Conservation (phyloP, 2,329 filamentous ascomycete species). For the Triangularia verruculosa region DNA sequence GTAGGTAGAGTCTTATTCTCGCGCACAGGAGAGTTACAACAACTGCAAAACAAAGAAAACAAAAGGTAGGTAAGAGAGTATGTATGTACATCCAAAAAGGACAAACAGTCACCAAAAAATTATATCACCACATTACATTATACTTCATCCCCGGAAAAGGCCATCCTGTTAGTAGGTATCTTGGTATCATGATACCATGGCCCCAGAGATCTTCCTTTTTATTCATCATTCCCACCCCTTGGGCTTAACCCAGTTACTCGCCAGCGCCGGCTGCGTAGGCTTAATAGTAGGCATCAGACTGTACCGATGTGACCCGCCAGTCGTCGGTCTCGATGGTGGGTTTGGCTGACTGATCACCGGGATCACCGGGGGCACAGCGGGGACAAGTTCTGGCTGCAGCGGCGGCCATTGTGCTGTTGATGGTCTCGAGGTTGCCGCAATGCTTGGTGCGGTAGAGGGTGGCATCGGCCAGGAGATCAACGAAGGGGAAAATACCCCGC, state of each 20-base stretch:
- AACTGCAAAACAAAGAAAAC: not conserved
- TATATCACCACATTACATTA: not conserved
- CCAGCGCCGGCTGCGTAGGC: not conserved
- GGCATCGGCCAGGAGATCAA: conserved; percentile 26
- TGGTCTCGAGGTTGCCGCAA: conserved; percentile 12
- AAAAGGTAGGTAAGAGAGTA: not conserved
- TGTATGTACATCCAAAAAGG: not conserved
- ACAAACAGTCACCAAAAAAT: not conserved
- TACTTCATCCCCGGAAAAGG: no score
- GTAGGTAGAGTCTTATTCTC: no score
- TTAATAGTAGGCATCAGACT: not conserved
- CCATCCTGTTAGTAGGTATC: no score
- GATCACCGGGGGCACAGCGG: not conserved
- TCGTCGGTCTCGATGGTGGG: not conserved
- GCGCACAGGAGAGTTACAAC: not conserved
- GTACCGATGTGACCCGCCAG: not conserved
- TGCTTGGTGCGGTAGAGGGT: conserved; percentile 17
- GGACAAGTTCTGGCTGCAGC: not conserved
- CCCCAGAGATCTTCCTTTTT: not conserved
- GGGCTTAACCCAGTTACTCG: conserved; percentile 1
- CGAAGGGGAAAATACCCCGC: conserved; percentile 24
- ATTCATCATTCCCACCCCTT: not conserved
- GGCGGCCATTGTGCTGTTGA: conserved; percentile 4
- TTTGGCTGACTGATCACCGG: not conserved
- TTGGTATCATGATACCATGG: not conserved